Conservation (phyloP, 2,329 filamentous ascomycete species). For the Fusarium mundagurra region DNA sequence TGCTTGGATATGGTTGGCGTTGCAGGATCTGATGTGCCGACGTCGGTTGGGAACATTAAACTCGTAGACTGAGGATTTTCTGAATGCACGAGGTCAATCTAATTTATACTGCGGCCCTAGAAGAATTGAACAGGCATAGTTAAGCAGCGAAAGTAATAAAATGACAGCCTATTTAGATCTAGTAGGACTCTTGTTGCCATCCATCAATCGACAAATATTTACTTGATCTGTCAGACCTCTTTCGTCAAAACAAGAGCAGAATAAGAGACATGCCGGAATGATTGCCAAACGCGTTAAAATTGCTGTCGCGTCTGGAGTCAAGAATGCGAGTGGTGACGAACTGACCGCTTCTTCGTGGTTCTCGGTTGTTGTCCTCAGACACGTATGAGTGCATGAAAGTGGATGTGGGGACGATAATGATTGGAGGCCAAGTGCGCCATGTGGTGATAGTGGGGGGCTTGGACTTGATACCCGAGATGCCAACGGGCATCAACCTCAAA, state of each 20-base stretch:
- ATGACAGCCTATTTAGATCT: neutral
- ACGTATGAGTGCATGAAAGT: slow-evolving; percentile 20
- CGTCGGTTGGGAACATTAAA: rapidly evolving
- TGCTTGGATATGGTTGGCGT: too few relatives aligned
- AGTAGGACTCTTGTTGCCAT: neutral
- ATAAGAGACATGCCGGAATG: neutral
- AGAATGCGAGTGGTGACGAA: neutral
- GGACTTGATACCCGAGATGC: neutral
- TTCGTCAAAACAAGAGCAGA: rapidly evolving
- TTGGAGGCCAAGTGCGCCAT: slow-evolving; percentile 14
- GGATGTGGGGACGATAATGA: neutral
- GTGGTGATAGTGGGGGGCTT: neutral
- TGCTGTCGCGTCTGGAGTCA: neutral
- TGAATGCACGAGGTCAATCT: neutral
- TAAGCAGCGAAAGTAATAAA: rapidly evolving
- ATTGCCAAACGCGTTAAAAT: too few relatives aligned
- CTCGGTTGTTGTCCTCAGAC: slow-evolving; percentile 4
- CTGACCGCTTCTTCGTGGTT: neutral
- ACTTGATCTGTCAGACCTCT: neutral
- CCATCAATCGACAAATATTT: neutral
- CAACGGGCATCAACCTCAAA: neutral
- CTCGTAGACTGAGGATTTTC: rapidly evolving
- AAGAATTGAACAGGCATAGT: neutral
- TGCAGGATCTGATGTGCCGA: too few relatives aligned
- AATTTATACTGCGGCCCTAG: rapidly evolving